phyloP scores from a whole-genome alignment of 345 rosid genomes.

The Lepidium aucheri region DNA sequence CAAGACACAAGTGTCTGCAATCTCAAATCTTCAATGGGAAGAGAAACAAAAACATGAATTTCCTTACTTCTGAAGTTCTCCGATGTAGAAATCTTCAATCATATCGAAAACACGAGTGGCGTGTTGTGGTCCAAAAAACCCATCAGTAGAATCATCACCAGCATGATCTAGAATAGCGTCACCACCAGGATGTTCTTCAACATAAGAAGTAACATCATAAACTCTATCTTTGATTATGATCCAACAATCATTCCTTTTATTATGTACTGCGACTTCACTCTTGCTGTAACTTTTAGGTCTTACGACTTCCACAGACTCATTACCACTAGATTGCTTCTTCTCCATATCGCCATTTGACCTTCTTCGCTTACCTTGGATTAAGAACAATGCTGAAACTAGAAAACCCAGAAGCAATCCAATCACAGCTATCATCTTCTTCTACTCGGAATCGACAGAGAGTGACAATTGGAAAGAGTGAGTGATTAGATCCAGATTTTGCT shows the following conservation, averaged over 20 bases:
- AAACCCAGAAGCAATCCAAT: slow-evolving; percentile 36
- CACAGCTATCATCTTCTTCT: slow-evolving; percentile 24
- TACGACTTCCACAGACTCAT: slow-evolving; percentile 7
- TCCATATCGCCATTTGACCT: slow-evolving; percentile 20
- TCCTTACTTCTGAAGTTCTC: slow-evolving; percentile 35
- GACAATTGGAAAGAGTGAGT: not conserved
- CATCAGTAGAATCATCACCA: slow-evolving; percentile 89
- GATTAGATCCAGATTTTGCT: not conserved
- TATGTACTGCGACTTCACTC: slow-evolving; percentile 51
- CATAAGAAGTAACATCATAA: slow-evolving; percentile 81
- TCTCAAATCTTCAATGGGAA: not conserved
- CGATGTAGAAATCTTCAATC: slow-evolving; percentile 76
- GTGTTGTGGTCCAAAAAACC: slow-evolving; percentile 93
- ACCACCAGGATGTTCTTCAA: slow-evolving; percentile 96
- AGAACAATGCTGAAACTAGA: slow-evolving; percentile 36
- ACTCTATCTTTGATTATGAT: slow-evolving; percentile 74
- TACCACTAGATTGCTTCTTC: slow-evolving; percentile 17
- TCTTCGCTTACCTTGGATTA: slow-evolving; percentile 30
- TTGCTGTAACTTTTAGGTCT: slow-evolving; percentile 40
- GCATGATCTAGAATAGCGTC: slow-evolving; percentile 86
- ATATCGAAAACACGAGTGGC: slow-evolving; percentile 69
- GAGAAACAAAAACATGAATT: not conserved
- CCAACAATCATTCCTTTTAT: slow-evolving; percentile 89
- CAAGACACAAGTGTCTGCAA: not conserved
- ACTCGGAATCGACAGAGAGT: not conserved